phyloP scores from a whole-genome alignment of 176 grass and related monocot genomes.

The Carex kokanica region DNA sequence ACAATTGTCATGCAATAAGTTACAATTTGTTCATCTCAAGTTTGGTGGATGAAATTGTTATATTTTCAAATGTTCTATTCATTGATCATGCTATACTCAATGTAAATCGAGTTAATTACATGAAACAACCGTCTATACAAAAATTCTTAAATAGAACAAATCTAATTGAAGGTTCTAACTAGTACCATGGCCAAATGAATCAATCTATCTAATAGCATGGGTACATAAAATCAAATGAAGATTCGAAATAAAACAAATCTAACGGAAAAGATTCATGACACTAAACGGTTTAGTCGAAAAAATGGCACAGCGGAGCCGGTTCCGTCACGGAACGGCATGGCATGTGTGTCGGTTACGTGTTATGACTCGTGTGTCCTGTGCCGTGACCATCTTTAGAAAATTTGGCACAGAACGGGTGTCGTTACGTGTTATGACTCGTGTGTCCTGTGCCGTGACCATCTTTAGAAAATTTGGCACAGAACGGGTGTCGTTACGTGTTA shows the following conservation, averaged over 20 bases:
- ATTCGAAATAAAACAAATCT: not conserved
- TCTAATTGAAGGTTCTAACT: not conserved
- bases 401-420: too few relatives aligned
- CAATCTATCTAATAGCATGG: not conserved
- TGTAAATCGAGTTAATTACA: not conserved
- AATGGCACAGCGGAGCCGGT: too few relatives aligned
- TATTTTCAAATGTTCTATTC: not conserved
- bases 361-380: too few relatives aligned
- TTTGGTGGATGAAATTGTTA: not conserved
- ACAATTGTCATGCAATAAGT: not conserved
- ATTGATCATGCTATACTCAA: not conserved
- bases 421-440: too few relatives aligned
- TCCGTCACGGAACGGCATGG: too few relatives aligned
- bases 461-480: too few relatives aligned
- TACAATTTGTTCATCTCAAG: not conserved
- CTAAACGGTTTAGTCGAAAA: not conserved
- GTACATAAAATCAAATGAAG: not conserved
- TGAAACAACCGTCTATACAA: too few relatives aligned
- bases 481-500: too few relatives aligned
- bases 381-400: too few relatives aligned
- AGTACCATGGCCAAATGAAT: not conserved
- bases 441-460: too few relatives aligned
- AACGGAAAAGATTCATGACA: not conserved
- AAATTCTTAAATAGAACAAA: not conserved
- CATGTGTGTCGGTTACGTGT: too few relatives aligned